These are phyloP conservation scores for Eruca vesicaria DNA, from an alignment of 441 rosid genomes.

Conservation along the genomic window DNA sequence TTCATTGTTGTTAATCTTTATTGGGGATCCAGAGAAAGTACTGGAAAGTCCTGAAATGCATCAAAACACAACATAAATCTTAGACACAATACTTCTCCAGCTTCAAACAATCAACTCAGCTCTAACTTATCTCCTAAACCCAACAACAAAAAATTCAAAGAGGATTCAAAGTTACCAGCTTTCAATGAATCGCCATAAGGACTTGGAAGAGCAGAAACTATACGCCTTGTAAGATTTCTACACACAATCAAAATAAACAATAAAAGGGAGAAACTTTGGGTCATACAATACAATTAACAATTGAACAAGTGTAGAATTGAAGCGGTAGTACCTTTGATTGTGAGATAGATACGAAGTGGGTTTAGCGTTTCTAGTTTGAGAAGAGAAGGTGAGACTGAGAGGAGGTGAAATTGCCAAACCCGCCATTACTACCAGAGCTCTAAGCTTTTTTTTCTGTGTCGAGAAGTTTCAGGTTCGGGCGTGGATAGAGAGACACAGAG, in stretches of 20 bases:
- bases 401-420: conserved; percentile 55
- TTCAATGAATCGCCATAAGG: conserved; percentile 45
- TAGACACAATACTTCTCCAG: conserved; percentile 6
- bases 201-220: conserved; percentile 48
- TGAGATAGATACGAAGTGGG: conserved; percentile 36
- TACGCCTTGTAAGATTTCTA: conserved; percentile 46
- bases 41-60: conserved; percentile 51
- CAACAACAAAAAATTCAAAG: not conserved
- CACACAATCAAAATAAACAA: conserved; percentile 11
- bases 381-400: conserved; percentile 35
- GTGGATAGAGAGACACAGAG: conserved; percentile 30
- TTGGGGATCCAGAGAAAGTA: conserved; percentile 49
- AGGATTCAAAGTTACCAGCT: conserved; percentile 37
- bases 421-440: conserved; percentile 44
- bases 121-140: not conserved
- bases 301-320: not conserved
- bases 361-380: conserved; percentile 34
- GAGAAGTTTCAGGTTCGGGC: conserved; percentile 2
- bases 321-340: conserved; percentile 40
- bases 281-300: not conserved
- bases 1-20: too few species aligned
- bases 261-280: not conserved
- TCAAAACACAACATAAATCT: conserved; percentile 13
- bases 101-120: not conserved
- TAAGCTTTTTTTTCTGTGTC: conserved; percentile 10